Evolutionary conservation across 139 green algal species (phyloP), one percentile per base, ranked within the genome.

Genomic region (Trebouxia sp.): DNA sequence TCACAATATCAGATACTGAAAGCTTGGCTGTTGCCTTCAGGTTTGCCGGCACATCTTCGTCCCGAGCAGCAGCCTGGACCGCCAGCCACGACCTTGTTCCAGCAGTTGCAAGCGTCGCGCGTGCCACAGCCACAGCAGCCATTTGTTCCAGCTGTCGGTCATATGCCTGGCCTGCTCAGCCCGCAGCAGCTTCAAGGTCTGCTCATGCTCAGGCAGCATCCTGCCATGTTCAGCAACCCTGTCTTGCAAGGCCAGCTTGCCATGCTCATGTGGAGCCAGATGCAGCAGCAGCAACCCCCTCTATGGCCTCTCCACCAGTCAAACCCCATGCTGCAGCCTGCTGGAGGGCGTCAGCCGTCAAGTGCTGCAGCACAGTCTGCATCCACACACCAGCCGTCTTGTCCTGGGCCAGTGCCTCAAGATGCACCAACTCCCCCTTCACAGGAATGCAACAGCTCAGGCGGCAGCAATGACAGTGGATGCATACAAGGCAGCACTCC

Each of bases 331-430:
- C 32, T 72, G 32, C 62, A 42, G 35, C 32, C 62, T 43, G 12
- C 37, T 37, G 37, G 32, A 72, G 62, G 62, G 20, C 62, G 43
- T 32, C 62, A 72, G 62, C 62, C 62, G n/a, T 42, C 35, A 32
- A 72, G 62, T 72, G 62, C 62, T 45, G 62, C 62, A 72, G 62
- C 62, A 8, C 62, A 72, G 62, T 72, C 62, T 72, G 62, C 62
- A 30, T 72, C 32, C 32, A 72, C 62, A 72, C 62, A 72, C 32
- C 62, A 72, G 35, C 62, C 62, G 12, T 72, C 62, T 4, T 72
- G 2, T n/a, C 62, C 15, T n/a, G 62, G 62, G 15, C 62, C 62
- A n/a, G 35, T 6, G 1, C 1, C 32, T 24, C 32, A 9, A 30
- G 12, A 7, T 22, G 11, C 32, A 30, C 20, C 32, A 14, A 28